Base-by-base conservation (phyloP, 129 eudicot genomes). In the Lactuca saligna region DNA sequence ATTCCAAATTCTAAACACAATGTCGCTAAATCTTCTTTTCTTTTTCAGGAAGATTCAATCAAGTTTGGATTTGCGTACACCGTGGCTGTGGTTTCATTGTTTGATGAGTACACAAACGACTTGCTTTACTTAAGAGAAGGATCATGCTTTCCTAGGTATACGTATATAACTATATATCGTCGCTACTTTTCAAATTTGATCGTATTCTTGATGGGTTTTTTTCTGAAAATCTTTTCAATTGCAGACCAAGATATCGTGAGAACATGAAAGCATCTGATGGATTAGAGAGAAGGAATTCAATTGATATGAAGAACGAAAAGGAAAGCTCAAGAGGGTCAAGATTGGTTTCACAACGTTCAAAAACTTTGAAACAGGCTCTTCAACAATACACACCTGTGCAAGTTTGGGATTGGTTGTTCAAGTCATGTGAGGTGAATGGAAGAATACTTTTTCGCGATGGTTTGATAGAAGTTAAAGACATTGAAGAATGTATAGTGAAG, bases 331-430 rank as follows among this genome's bases (percentile, higher is more conserved):
- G 58, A 60, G 74, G 68, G 17, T 73, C 90, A 37, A 87, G 78
- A 70, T 70, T 92, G n/a, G 81, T 79, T 70, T 89, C 96, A 44
- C 78, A 92, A 56, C 82, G 91, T 56, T 92, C 98, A 0, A 84
- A 70, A 77, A 89, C 98, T 20, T 46, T 92, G 46, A 92, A 84
- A 64, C 75, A 76, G 61, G 85, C 86, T 31, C 75, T 92, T 53
- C 95, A 89, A 67, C 91, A 75, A 54, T 92, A 88, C 66, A 82
- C 87, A 49, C 86, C 95, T 6, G 62, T 92, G 68, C 96, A 89
- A 94, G 88, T 91, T 1, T 87, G 96, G 91, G 95, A 86, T 78
- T 89, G 98, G 96, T 79, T 92, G 77, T 92, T 92, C 63, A 88
- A 84, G 54, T 86, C 98, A 17, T 92, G 95, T 25, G 95, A 92